Base-by-base conservation (phyloP, 371 early-diverging fungal species). In the Dinochytrium kinnereticum region DNA sequence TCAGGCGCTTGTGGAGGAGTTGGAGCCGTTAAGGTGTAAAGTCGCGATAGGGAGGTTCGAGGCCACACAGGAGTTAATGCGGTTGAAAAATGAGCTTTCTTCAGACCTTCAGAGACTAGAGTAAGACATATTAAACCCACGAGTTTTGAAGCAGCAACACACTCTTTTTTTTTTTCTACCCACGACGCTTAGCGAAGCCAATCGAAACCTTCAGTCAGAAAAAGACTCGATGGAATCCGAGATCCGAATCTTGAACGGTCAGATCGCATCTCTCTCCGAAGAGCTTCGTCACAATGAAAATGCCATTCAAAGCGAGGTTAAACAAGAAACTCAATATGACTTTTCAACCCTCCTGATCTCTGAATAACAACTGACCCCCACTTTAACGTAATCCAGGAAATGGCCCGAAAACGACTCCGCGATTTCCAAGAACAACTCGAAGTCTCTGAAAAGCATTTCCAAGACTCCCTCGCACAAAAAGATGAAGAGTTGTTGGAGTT, bases 1-100 rank as follows among this genome's bases (percentile, higher is more conserved):
- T 65, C 49, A 59, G 31, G 50, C 36, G 26, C 53, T 50, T 31
- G 51, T 85, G 44, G 66, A 68, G 10, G 67, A 76, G 59, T 66
- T 81, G n/a, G 78, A 81, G 70, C 77, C 81, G 0, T 59, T 80
- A 39, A 71, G 76, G 44, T 51, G 74, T 21, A 77, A 83, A 67
- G 59, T 78, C 10, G 69, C 76, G 0, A 72, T 83, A 10, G 44
- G 73, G 24, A 57, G 68, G 39, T 82, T 78, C 44, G 68, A 77
- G 72, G 78, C 81, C 2, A 71, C 77, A 44, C 75, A 78, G 59
- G 79, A 82, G 59, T 30, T 84, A 5, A 75, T 75, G 10, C 36
- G 39, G 30, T 40, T 76, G 2, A 66, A 73, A 15, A 57, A 33
- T n/a, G 76, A 78, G 31, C 51, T 69, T 5, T 10, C 51, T 37